These are phyloP conservation scores for Pyrenochaeta sp. DNA, from an alignment of 2,329 filamentous ascomycete genomes.

Conservation along the genomic window DNA sequence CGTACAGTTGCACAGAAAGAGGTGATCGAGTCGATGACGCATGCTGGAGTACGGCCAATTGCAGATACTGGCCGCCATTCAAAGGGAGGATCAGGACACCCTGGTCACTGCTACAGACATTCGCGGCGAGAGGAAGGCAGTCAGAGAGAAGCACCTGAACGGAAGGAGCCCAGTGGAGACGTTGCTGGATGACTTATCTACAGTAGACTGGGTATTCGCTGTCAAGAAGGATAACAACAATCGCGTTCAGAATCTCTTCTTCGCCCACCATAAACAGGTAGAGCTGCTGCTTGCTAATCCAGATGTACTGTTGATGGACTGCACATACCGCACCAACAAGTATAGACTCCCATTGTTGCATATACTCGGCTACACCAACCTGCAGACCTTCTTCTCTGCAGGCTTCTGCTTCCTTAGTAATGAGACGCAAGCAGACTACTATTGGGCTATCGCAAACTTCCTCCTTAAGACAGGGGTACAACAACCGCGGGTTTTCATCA, in stretches of 20 bases:
- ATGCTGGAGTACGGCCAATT: slow-evolving; percentile 14
- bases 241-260: slow-evolving; percentile 18
- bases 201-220: slow-evolving; percentile 15
- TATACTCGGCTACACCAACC: slow-evolving; percentile 17
- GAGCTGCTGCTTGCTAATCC: slow-evolving; percentile 17
- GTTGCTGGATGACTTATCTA: slow-evolving; percentile 17
- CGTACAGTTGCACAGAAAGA: slow-evolving; percentile 16
- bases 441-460: slow-evolving; percentile 18
- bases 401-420: slow-evolving; percentile 21
- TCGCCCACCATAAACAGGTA: slow-evolving; percentile 16
- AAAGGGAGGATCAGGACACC: slow-evolving; percentile 13
- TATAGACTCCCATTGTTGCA: slow-evolving; percentile 18
- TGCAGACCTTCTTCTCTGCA: slow-evolving; percentile 23
- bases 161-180: slow-evolving; percentile 16
- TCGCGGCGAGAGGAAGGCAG: slow-evolving; percentile 13
- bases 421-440: slow-evolving; percentile 14
- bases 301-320: slow-evolving; percentile 19
- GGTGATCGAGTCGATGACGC: slow-evolving; percentile 14
- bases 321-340: slow-evolving; percentile 19
- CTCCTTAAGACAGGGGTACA: slow-evolving; percentile 18
- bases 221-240: slow-evolving; percentile 19
- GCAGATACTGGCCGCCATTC: slow-evolving; percentile 16
- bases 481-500: slow-evolving; percentile 18
- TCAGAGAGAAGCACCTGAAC: slow-evolving; percentile 12
- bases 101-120: slow-evolving; percentile 17